phyloP scores from a whole-genome alignment of 352 stramenopile species.

The Phytophthora tentaculata region DNA sequence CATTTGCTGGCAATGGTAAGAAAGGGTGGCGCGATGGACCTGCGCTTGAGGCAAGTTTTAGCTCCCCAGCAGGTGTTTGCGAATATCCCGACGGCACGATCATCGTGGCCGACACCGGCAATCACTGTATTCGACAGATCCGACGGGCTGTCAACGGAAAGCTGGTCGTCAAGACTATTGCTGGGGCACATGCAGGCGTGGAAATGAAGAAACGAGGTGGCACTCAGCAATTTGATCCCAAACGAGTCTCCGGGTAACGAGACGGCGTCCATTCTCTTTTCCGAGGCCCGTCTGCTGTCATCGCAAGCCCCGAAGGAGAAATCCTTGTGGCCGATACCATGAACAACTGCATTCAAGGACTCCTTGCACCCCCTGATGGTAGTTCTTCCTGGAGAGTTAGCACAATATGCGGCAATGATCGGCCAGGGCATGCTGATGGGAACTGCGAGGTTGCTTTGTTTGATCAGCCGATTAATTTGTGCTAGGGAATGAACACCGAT shows the following conservation, averaged over 20 bases:
- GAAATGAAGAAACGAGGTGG: background rate
- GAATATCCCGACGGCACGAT: conserved; percentile 48
- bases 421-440: conserved; percentile 40
- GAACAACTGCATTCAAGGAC: conserved; percentile 61
- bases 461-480: conserved; percentile 47
- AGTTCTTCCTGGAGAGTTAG: conserved; percentile 30
- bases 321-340: conserved; percentile 61
- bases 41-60: conserved; percentile 49
- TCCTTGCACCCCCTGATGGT: conserved; percentile 21
- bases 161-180: conserved; percentile 47
- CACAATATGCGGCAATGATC: conserved; percentile 38
- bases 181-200: conserved; percentile 28
- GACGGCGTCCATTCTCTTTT: conserved; percentile 48
- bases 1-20: conserved; percentile 51
- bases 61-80: conserved; percentile 45
- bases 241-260: conserved; percentile 35
- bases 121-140: conserved; percentile 64
- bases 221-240: conserved; percentile 7
- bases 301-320: conserved; percentile 36
- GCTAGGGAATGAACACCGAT: conserved; percentile 22
- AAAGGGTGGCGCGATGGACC: conserved; percentile 52
- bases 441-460: conserved; percentile 42
- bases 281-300: conserved; percentile 42
- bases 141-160: conserved; percentile 28
- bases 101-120: conserved; percentile 54